Evolutionary conservation across 495 filamentous ascomycete species (phyloP), one percentile per base, ranked within the genome.

Genomic region (Bathelium albidoporum): DNA sequence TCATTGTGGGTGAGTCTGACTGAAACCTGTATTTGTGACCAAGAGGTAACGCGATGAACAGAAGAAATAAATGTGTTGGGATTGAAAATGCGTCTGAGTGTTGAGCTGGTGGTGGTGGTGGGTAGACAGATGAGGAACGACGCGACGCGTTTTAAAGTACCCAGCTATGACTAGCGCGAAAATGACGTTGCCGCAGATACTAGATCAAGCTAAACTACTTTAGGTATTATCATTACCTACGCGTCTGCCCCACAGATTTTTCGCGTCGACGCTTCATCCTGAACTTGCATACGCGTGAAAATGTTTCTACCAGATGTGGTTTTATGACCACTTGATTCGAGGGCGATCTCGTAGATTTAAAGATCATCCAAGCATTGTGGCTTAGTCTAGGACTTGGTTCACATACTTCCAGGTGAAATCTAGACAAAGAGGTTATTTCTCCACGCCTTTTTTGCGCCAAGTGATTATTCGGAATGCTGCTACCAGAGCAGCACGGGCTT

Each of bases 401-500:
- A n/a, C n/a, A n/a, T n/a, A n/a, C n/a, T n/a, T n/a, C n/a, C n/a
- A n/a, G n/a, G n/a, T n/a, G n/a, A n/a, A n/a, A n/a, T n/a, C n/a
- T n/a, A n/a, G n/a, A n/a, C n/a, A n/a, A n/a, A n/a, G n/a, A n/a
- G n/a, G n/a, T n/a, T n/a, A n/a, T n/a, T n/a, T 41, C 16, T 41
- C 36, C 16, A 7, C 36, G 16, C 16, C 16, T 41, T 16, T 5
- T 7, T 55, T 55, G 24, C 4, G 9, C 49, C 12, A n/a, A 28
- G 10, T 29, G n/a, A n/a, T 29, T 55, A 2, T 9, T 7, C 9
- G 20, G 49, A 28, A 24, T 28, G 5, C 49, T 10, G 26, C 29
- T 24, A 72, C 72, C 72, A 73, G 4, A 67, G 58, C 14, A 73
- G 29, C 29, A 73, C 64, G 0, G 72, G 72, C 64, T 73, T 73